Base-by-base conservation (phyloP, 441 rosid species). In the California macrophylla region DNA sequence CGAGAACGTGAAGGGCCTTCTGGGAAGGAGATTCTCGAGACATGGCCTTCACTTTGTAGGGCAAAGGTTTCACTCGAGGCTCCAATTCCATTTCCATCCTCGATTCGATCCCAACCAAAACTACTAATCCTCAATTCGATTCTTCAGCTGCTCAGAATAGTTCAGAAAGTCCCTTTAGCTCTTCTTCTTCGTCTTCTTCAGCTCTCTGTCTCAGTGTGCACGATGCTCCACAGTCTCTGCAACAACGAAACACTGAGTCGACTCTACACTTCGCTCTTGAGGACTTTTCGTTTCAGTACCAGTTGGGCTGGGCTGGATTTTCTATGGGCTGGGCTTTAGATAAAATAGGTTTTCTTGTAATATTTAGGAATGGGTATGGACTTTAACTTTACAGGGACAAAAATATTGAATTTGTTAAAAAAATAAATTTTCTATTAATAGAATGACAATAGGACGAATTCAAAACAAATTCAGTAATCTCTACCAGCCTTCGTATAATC, bases 21-120 rank as follows among this genome's bases (percentile, higher is more conserved):
- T 86, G 90, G 26, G 94, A 84, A 4, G 88, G 88, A 13, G 96
- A 88, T 71, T 90, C 96, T 52, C 94, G 81, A 2, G 96, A 90
- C 70, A 78, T 78, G 69, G 83, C 96, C 73, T 87, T 90, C 78
- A 88, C 96, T 77, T 88, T 88, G 86, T 81, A 90, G 65, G 84
- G 74, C 76, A 88, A 71, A 7, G 90, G 81, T 69, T 88, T 88
- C 72, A 88, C 91, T 74, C 90, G 74, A 16, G 89, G 84, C 81
- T 90, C 96, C 76, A 90, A 75, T 64, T 90, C 93, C 69, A 83
- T 79, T 81, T 88, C 96, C 96, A 86, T 87, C 66, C 69, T 20
- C 40, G 64, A 60, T 29, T 26, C 60, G 30, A 36, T 18, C 64
- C 32, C 29, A 6, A 54, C 1, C 62, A 13, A 54, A 28, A 7